Evolutionary conservation across 768 basidiomycete genomes (phyloP), one percentile per base, ranked within the genome.

Genomic region (Macrolepiota fuliginosa): DNA sequence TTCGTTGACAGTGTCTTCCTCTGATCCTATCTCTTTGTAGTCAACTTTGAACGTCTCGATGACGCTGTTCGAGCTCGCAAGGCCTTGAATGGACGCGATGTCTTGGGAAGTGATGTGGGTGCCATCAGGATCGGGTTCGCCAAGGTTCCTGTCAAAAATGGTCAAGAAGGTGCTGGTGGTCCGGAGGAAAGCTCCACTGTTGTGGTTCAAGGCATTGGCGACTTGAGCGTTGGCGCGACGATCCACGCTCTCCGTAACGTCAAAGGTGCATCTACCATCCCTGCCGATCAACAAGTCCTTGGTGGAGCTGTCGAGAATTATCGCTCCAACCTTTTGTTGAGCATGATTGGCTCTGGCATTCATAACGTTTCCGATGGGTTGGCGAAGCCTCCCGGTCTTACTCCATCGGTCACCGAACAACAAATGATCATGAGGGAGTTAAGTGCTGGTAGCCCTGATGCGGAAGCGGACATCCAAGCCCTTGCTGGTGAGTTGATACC

Each of bases 361-460:
- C 90, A 92, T 66, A 83, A 78, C 54, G 75, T 80, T n/a, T 73
- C 82, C 12, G 81, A 79, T 63, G 75, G 77, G 58, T 74, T 78
- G 37, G 90, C 79, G 55, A 89, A 89, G 71, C 80, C 86, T 42
- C 78, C 85, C 64, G 84, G 85, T n/a, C 89, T 86, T 84, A 74
- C 80, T 32, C 82, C 87, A 9, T 85, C 87, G 4, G 86, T 96
- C 58, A 95, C 92, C 2, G 96, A 98, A 74, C 92, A 95, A 71
- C 96, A 98, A 75, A 92, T 97, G 90, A 90, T 99, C 65, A 90
- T 98, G 90, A 86, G 88, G 69, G 94, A 98, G 73, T 81, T 99
- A 19, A 89, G 91, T 69, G 86, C 79, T 27, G 90, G 94, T 39
- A 82, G 83, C 62, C 72, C 77, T 1, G 91, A 95, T 63, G 88